A percentile compares a stretch with the other conserved stretches of the same genome.
These are phyloP conservation scores for Trichosporon coremiiforme DNA, from an alignment of 1,284 basidiomycete genomes.

Conservation along the genomic window DNA sequence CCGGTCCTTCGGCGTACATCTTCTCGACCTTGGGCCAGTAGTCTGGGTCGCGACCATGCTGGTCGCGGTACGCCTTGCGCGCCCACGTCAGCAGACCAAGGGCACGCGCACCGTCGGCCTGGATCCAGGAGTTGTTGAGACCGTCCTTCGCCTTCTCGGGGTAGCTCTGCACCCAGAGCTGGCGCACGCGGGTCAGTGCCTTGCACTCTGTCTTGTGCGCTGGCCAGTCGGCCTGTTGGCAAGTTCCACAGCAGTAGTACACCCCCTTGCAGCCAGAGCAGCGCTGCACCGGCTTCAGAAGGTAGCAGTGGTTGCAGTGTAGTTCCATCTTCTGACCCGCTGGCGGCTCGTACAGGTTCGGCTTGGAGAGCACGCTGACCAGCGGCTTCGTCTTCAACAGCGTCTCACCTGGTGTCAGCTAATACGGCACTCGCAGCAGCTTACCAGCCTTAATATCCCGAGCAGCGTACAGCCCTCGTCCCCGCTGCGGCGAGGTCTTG, in stretches of 20 bases:
- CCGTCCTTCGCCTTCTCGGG: slow-evolving; percentile 28
- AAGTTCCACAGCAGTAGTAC: slow-evolving; percentile 71
- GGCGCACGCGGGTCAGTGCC: slow-evolving; percentile 61
- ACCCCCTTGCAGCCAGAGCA: slow-evolving; percentile 71
- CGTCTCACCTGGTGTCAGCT: slow-evolving; percentile 61
- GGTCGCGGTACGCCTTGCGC: slow-evolving; percentile 62
- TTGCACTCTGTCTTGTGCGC: slow-evolving; percentile 75
- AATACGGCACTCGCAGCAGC: slow-evolving; percentile 9
- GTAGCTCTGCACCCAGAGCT: slow-evolving; percentile 32
- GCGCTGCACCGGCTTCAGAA: slow-evolving; percentile 57
- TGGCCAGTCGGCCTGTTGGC: slow-evolving; percentile 73
- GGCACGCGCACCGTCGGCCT: slow-evolving; percentile 70
- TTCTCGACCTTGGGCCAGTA: slow-evolving; percentile 70
- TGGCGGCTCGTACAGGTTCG: slow-evolving; percentile 66
- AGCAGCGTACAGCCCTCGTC: slow-evolving; percentile 44
- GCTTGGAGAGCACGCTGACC: slow-evolving; percentile 68
- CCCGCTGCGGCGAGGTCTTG: slow-evolving; percentile 27
- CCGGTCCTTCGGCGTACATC: slow-evolving; percentile 53
- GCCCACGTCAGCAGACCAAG: slow-evolving; percentile 74
- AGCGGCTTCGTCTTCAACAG: slow-evolving; percentile 65
- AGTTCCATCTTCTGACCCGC: slow-evolving; percentile 24
- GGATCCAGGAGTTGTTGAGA: slow-evolving; percentile 57
- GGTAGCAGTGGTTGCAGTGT: slow-evolving; percentile 21
- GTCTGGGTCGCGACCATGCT: slow-evolving; percentile 54
- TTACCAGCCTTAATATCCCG: slow-evolving; percentile 33